A percentile compares a stretch with the other conserved stretches of the same genome.
phyloP scores from a whole-genome alignment of 192 early-diverging fungal species.

The Radiomyces spectabilis region DNA sequence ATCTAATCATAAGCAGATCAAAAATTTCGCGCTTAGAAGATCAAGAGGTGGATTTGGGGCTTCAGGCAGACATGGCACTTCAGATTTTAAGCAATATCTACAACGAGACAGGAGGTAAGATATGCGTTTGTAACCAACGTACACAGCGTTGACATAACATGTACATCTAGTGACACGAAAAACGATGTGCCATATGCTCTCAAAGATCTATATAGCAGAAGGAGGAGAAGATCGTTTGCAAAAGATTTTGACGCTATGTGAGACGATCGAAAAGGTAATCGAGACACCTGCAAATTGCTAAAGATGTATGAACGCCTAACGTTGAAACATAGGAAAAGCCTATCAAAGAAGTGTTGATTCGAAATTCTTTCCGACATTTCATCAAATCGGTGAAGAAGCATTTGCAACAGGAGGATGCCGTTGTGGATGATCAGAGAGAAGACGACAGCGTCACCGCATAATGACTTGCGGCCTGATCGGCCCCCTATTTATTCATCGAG shows the following conservation, averaged over 20 bases:
- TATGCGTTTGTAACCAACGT: neutral
- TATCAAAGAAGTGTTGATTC: neutral
- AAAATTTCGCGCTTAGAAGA: slow-evolving; percentile 22
- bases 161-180: slow-evolving; percentile 42
- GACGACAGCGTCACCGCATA: neutral
- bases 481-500: too few relatives aligned
- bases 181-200: slow-evolving; percentile 52
- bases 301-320: neutral
- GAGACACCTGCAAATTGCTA: neutral
- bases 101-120: slow-evolving; percentile 28
- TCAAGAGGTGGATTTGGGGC: slow-evolving; percentile 31
- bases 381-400: neutral
- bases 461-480: too few relatives aligned
- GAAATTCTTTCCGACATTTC: neutral
- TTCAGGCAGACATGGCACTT: slow-evolving; percentile 54
- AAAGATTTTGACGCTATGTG: slow-evolving; percentile 25
- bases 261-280: slow-evolving; percentile 35
- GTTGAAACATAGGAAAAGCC: neutral
- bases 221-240: slow-evolving; percentile 28
- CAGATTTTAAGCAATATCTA: slow-evolving; percentile 53
- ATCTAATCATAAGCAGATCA: slow-evolving; percentile 7
- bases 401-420: neutral
- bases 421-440: slow-evolving; percentile 6
- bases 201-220: slow-evolving; percentile 46
- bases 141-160: neutral